phyloP scores from a whole-genome alignment of 2,329 filamentous ascomycete species.

The Botrytis cinerea region DNA sequence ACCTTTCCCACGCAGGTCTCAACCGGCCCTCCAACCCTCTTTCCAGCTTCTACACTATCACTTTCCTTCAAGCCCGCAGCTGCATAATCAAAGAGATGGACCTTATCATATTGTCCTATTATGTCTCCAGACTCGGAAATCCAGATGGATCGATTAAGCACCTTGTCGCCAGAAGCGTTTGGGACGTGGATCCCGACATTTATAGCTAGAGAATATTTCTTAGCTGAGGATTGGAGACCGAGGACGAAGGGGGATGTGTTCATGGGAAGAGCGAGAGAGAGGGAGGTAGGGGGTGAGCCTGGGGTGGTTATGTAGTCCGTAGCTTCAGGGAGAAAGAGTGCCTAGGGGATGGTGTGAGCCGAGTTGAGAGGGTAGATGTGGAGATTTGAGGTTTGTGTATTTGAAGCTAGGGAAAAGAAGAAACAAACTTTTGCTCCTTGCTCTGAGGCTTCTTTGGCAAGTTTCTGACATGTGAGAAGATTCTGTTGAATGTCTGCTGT shows the following conservation, averaged over 20 bases:
- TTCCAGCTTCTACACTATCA: conserved; percentile 67
- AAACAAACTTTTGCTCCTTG: conserved; percentile 72
- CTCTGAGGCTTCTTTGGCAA: conserved; percentile 71
- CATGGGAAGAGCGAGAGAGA: conserved; percentile 69
- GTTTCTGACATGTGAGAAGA: conserved; percentile 71
- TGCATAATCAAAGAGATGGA: conserved; percentile 82
- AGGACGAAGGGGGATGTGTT: conserved; percentile 70
- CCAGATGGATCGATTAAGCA: conserved; percentile 68
- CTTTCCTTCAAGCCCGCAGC: conserved; percentile 59
- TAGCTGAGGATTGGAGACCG: conserved; percentile 71
- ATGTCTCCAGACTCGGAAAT: conserved; percentile 63
- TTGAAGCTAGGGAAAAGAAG: background rate
- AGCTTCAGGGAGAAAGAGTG: conserved; percentile 90
- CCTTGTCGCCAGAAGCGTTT: conserved; percentile 46
- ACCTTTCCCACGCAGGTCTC: conserved; percentile 72
- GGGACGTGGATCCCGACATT: conserved; percentile 89
- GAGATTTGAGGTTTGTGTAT: conserved; percentile 16
- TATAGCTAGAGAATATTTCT: conserved; percentile 64
- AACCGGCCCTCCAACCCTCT: conserved; percentile 66
- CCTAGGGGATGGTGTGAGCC: conserved; percentile 46
- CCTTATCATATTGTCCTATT: conserved; percentile 72
- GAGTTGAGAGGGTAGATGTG: background rate
- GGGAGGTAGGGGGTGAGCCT: conserved; percentile 61
- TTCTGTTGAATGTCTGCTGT: conserved; percentile 76
- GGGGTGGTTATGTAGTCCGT: conserved; percentile 62